These are phyloP conservation scores for Apiotrichum laibachii DNA, from an alignment of 1,284 basidiomycete genomes.

Conservation along the genomic window DNA sequence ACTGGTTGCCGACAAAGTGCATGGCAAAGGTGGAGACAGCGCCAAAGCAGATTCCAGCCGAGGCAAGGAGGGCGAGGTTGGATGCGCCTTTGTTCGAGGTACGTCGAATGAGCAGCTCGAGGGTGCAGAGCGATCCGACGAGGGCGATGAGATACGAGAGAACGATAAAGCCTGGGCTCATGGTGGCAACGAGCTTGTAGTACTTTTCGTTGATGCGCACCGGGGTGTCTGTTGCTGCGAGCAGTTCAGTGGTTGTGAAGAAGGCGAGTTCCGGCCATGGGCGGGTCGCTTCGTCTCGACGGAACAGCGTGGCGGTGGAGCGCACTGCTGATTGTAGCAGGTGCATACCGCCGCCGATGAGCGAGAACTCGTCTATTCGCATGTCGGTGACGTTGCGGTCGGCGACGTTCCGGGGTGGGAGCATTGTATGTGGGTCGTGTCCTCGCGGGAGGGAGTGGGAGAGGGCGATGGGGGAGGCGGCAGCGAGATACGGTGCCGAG, in stretches of 20 bases:
- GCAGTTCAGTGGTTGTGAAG: constrained; percentile 2
- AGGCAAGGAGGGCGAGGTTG: constrained; percentile 49
- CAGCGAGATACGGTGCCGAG: constrained; percentile 30
- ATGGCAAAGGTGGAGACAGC: constrained; percentile 53
- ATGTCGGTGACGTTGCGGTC: too few species aligned
- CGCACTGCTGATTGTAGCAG: constrained; percentile 3
- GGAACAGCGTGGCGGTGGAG: not conserved
- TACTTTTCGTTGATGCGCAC: constrained; percentile 9
- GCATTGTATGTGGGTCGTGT: constrained; percentile 11
- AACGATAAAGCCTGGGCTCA: constrained; percentile 50
- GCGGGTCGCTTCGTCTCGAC: not conserved
- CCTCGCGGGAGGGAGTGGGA: not conserved
- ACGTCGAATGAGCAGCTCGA: constrained; percentile 51
- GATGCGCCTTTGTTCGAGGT: constrained; percentile 50
- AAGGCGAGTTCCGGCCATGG: not conserved
- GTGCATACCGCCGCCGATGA: not conserved
- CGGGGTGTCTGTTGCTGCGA: constrained; percentile 12
- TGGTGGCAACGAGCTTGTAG: constrained; percentile 14
- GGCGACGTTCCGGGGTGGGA: not conserved
- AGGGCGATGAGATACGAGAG: constrained; percentile 50
- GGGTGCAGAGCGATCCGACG: constrained; percentile 51
- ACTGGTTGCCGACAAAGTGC: constrained; percentile 54
- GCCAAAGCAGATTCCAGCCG: constrained; percentile 52
- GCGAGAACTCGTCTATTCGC: not conserved
- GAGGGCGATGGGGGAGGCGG: constrained; percentile 12